Conservation (phyloP, 2,329 filamentous ascomycete genomes). For the Aspergillus sp. region DNA sequence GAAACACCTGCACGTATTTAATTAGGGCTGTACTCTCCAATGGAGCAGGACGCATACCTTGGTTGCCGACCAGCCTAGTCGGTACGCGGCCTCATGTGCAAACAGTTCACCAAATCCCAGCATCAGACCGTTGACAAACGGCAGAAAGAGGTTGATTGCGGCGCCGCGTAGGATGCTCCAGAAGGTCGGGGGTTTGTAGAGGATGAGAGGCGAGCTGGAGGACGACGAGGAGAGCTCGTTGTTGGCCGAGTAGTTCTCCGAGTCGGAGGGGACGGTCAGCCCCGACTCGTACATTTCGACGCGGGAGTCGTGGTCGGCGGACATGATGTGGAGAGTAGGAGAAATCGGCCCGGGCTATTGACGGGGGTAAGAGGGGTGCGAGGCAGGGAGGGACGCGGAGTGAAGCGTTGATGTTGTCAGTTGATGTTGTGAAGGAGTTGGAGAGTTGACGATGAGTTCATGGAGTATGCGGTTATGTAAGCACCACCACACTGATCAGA, state of each 20-base stretch:
- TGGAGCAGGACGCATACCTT: slow-evolving; percentile 63
- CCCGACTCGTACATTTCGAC: slow-evolving; percentile 44
- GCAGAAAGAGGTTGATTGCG: slow-evolving; percentile 91
- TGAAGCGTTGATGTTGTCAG: not conserved
- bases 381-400: too few species aligned
- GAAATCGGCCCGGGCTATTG: too few species aligned
- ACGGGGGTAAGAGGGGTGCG: not conserved
- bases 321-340: slow-evolving; percentile 25
- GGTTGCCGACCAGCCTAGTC: slow-evolving; percentile 89
- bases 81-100: slow-evolving; percentile 90
- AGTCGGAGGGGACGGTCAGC: slow-evolving; percentile 48
- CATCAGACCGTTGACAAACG: slow-evolving; percentile 98
- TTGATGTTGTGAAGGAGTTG: not conserved
- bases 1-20: slow-evolving; percentile 53
- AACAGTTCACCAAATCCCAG: slow-evolving; percentile 95
- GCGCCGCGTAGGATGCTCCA: slow-evolving; percentile 84
- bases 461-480: too few species aligned
- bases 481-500: not conserved
- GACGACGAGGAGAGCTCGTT: slow-evolving; percentile 37
- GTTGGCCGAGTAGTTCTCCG: slow-evolving; percentile 47
- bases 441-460: too few species aligned
- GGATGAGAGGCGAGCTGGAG: slow-evolving; percentile 42
- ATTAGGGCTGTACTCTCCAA: not conserved
- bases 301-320: slow-evolving; percentile 30
- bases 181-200: slow-evolving; percentile 85